These are phyloP conservation scores for Suhomyces chickasaworum DNA, from an alignment of 1,139 yeast genomes.

Conservation along the genomic window DNA sequence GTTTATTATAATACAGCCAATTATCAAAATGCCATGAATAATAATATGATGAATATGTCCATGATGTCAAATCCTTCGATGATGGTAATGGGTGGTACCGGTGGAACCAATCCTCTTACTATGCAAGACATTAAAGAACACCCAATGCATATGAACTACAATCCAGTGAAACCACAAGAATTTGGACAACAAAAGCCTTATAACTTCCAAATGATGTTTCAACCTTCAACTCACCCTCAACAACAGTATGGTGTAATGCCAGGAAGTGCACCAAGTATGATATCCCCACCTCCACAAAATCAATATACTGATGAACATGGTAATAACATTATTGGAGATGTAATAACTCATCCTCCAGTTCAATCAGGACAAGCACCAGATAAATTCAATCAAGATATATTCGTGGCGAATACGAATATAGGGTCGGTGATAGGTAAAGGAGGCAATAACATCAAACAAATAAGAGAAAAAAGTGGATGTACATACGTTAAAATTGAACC, in stretches of 20 bases:
- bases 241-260: slow-evolving; percentile 27
- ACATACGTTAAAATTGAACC: slow-evolving; percentile 72
- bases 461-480: slow-evolving; percentile 72
- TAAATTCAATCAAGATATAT: slow-evolving; percentile 65
- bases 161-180: slow-evolving; percentile 20
- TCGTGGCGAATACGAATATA: slow-evolving; percentile 74
- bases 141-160: slow-evolving; percentile 17
- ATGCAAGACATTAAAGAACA: slow-evolving; percentile 23
- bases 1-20: slow-evolving; percentile 69
- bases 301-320: slow-evolving; percentile 51
- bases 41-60: slow-evolving; percentile 23
- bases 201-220: slow-evolving; percentile 47
- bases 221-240: slow-evolving; percentile 44
- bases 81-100: slow-evolving; percentile 21
- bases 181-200: slow-evolving; percentile 28
- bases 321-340: slow-evolving; percentile 48
- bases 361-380: slow-evolving; percentile 42
- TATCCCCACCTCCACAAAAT: slow-evolving; percentile 34
- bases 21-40: slow-evolving; percentile 31
- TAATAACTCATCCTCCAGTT: slow-evolving; percentile 44
- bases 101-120: slow-evolving; percentile 18
- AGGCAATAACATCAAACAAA: slow-evolving; percentile 79
- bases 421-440: slow-evolving; percentile 89
- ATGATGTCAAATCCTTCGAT: slow-evolving; percentile 22
- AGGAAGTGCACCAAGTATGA: slow-evolving; percentile 17